Conservation (phyloP, 2,329 filamentous ascomycete species). For the Didymella pomorum region DNA sequence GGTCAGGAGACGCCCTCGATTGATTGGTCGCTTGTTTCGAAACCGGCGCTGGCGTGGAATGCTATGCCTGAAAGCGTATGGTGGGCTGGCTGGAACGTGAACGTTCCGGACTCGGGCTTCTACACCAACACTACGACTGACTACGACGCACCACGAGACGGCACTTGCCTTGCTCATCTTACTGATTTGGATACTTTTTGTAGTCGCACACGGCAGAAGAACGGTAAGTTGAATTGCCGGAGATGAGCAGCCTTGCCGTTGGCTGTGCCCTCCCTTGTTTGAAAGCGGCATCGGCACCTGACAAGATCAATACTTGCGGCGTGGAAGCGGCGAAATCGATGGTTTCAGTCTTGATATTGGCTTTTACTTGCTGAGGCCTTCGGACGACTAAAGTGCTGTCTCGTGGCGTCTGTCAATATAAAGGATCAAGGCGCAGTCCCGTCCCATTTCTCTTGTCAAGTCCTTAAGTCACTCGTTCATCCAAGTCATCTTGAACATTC, state of each 20-base stretch:
- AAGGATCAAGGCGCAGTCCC: neutral
- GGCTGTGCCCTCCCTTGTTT: constrained; percentile 2
- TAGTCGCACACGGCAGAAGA: neutral
- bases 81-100: constrained; percentile 12
- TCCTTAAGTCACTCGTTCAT: constrained; percentile 9
- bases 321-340: neutral
- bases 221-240: constrained; percentile 14
- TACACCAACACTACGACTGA: constrained; percentile 6
- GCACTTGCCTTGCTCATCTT: constrained; percentile 12
- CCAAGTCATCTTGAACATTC: neutral
- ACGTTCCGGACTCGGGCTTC: constrained; percentile 5
- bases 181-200: constrained; percentile 5
- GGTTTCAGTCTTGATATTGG: neutral
- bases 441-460: neutral
- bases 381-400: neutral
- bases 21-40: constrained; percentile 10
- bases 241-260: constrained; percentile 5
- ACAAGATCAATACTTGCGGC: neutral
- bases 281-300: constrained; percentile 7
- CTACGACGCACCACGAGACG: constrained; percentile 1
- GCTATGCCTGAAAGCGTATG: constrained; percentile 5
- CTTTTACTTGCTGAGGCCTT: neutral
- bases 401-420: constrained; percentile 9
- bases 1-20: neutral
- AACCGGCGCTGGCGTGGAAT: constrained; percentile 1